These are phyloP conservation scores for Castanopsis chinensis DNA, from an alignment of 306 rosid genomes.

Conservation along the genomic window DNA sequence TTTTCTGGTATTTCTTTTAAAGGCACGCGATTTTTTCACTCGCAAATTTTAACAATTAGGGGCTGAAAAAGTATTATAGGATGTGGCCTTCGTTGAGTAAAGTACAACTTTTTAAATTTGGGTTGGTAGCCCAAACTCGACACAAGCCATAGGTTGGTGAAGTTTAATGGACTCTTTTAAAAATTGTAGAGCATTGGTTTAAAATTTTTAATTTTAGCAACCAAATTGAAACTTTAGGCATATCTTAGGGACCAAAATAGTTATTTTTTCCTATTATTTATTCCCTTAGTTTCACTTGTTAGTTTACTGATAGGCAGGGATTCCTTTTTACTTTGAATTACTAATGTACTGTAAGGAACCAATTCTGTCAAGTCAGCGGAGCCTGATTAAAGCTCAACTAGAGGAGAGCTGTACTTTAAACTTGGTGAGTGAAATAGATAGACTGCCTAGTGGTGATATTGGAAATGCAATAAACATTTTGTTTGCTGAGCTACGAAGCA, in stretches of 20 bases:
- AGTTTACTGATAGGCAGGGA: neutral
- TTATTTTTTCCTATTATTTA: neutral
- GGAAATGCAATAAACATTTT: slow-evolving; percentile 33
- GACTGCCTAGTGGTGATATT: slow-evolving; percentile 24
- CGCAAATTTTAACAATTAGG: too few relatives aligned
- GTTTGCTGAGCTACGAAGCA: slow-evolving; percentile 7
- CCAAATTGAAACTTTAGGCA: neutral
- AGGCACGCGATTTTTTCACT: too few relatives aligned
- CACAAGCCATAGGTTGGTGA: too few relatives aligned
- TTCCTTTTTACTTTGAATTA: slow-evolving; percentile 5
- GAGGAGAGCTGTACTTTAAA: slow-evolving; percentile 18
- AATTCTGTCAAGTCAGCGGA: slow-evolving; percentile 29
- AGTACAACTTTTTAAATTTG: too few relatives aligned
- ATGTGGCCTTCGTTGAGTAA: too few relatives aligned
- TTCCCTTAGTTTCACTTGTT: neutral
- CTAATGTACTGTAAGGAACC: slow-evolving; percentile 30
- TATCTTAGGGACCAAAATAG: neutral
- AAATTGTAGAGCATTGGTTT: neutral
- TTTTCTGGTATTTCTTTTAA: too few relatives aligned
- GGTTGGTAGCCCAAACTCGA: too few relatives aligned
- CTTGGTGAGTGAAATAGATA: slow-evolving; percentile 21
- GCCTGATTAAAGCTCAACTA: slow-evolving; percentile 37
- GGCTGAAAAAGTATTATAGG: too few relatives aligned
- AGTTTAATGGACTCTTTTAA: too few relatives aligned
- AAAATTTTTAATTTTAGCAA: neutral